Percentiles rank a stretch among this genome's conserved stretches.
Conservation (phyloP, 148 eudicot species). For the Arctostaphylos glauca region DNA sequence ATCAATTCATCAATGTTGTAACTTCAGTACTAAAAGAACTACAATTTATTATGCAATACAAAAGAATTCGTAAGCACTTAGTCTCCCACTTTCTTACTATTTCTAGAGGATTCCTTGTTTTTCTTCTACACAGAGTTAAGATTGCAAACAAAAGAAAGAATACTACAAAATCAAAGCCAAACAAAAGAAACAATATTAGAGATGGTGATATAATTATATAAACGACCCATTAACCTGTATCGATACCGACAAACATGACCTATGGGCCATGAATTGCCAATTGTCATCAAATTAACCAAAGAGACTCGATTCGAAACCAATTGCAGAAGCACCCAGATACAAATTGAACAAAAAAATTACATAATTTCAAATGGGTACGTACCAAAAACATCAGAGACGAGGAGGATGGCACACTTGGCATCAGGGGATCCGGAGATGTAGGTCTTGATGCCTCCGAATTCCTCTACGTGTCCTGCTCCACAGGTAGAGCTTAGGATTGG, state of each 20-base stretch:
- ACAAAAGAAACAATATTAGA: background rate
- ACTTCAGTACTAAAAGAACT: too few relatives aligned
- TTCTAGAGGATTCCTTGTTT: too few relatives aligned
- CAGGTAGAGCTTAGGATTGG: background rate
- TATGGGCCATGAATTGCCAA: too few relatives aligned
- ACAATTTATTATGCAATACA: too few relatives aligned
- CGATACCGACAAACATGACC: background rate
- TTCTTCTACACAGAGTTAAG: too few relatives aligned
- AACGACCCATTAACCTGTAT: background rate
- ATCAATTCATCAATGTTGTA: too few relatives aligned
- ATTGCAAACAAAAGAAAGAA: too few relatives aligned
- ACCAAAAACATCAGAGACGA: background rate
- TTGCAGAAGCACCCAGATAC: background rate
- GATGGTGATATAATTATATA: background rate
- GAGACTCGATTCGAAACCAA: background rate
- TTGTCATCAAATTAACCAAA: background rate
- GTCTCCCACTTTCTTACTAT: too few relatives aligned
- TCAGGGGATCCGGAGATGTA: background rate
- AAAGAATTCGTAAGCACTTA: too few relatives aligned
- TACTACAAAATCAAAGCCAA: too few relatives aligned
- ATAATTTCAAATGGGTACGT: background rate
- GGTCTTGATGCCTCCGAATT: background rate
- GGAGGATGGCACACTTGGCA: background rate
- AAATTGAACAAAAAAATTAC: background rate
- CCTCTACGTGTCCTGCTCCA: slow-evolving; percentile 3